Conservation (phyloP, 2,329 filamentous ascomycete species). For the Purpureocillium takamizusanense region DNA sequence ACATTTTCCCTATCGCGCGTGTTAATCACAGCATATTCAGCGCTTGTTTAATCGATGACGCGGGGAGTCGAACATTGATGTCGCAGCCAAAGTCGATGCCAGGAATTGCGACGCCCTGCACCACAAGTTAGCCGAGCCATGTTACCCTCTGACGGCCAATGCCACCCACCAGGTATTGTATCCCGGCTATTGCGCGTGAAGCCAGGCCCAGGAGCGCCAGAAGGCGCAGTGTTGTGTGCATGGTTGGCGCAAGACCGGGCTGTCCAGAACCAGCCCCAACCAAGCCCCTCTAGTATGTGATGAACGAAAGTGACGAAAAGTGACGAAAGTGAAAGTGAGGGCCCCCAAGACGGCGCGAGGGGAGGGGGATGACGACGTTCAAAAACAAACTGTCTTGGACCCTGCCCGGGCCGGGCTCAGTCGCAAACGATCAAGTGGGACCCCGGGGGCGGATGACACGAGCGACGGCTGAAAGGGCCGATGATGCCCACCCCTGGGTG, state of each 20-base stretch:
- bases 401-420: too few species aligned
- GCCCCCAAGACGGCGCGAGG: too few species aligned
- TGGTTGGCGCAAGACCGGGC: background rate
- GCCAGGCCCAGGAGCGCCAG: constrained; percentile 6
- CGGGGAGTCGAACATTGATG: constrained; percentile 26
- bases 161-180: constrained; percentile 7
- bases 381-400: too few species aligned
- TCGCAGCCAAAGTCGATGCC: constrained; percentile 40
- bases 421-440: too few species aligned
- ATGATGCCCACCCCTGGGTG: too few species aligned
- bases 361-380: too few species aligned
- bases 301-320: too few species aligned
- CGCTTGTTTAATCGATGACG: background rate
- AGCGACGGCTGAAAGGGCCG: too few species aligned
- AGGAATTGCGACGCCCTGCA: constrained; percentile 33
- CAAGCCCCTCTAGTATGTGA: too few species aligned
- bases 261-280: too few species aligned
- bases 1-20: constrained; percentile 25
- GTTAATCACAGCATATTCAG: background rate
- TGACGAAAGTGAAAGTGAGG: too few species aligned
- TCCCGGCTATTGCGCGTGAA: background rate
- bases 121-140: background rate
- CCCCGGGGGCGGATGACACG: too few species aligned
- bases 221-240: constrained; percentile 4
- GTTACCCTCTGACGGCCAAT: background rate